Percentiles rank a stretch among this genome's conserved stretches.
These are phyloP conservation scores for Cymbopogon flexuosus DNA, from an alignment of 202 grass and related monocot genomes.

Conservation along the genomic window DNA sequence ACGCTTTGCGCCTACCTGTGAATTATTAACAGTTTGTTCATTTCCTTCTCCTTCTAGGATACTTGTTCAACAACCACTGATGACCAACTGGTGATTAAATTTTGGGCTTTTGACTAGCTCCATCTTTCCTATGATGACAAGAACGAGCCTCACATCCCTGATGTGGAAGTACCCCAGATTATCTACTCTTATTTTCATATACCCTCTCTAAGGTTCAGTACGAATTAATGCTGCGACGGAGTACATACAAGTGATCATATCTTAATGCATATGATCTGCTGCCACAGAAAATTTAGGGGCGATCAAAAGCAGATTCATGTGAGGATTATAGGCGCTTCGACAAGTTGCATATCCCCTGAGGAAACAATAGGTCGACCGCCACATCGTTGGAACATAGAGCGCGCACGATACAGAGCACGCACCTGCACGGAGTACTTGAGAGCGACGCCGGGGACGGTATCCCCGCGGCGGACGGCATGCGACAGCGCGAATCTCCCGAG, in stretches of 20 bases:
- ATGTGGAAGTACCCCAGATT: not conserved
- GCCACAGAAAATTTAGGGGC: not conserved
- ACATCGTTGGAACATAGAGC: not conserved
- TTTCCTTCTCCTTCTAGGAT: not conserved
- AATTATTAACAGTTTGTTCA: not conserved
- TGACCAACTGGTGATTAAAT: not conserved
- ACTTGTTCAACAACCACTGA: not conserved
- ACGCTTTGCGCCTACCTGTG: not conserved
- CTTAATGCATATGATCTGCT: not conserved
- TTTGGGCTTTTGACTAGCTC: not conserved
- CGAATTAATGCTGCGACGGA: not conserved
- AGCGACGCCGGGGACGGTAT: slow-evolving; percentile 63
- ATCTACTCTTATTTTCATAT: not conserved
- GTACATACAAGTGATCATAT: not conserved
- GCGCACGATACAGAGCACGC: not conserved
- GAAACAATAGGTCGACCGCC: not conserved
- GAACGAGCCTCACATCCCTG: not conserved
- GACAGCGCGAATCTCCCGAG: slow-evolving; percentile 72
- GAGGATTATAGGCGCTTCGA: not conserved
- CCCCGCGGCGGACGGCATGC: slow-evolving; percentile 55
- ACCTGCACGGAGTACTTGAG: slow-evolving; percentile 93
- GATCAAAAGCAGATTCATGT: not conserved
- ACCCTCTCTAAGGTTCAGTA: not conserved
- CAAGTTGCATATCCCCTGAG: not conserved
- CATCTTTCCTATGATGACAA: not conserved